Evolutionary conservation across 2,329 filamentous ascomycete species (phyloP).

Genomic region (Cladosporium sp.): DNA sequence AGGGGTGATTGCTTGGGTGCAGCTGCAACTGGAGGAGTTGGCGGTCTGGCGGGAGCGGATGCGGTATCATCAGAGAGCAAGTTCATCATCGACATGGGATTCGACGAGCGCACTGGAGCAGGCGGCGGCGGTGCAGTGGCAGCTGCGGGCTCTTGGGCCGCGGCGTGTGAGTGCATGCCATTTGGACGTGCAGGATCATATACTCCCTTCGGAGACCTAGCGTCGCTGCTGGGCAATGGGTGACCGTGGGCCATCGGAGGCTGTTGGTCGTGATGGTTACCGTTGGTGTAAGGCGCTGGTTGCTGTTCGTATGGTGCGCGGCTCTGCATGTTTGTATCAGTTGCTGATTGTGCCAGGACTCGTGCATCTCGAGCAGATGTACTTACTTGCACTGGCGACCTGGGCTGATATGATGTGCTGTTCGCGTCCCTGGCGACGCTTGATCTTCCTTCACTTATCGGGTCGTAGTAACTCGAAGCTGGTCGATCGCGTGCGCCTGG

Average conservation of each 20-base stretch:
- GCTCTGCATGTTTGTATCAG: constrained; percentile 16
- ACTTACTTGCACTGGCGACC: constrained; percentile 28
- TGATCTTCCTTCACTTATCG: constrained; percentile 43
- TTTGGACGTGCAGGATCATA: constrained; percentile 26
- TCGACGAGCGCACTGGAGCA: constrained; percentile 56
- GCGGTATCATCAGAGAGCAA: constrained; percentile 69
- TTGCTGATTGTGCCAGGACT: not conserved
- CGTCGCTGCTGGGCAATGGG: constrained; percentile 28
- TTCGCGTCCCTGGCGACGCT: constrained; percentile 26
- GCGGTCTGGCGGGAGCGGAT: constrained; percentile 11
- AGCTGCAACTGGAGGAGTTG: constrained; percentile 12
- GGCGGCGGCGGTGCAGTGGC: constrained; percentile 31
- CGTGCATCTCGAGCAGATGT: not conserved
- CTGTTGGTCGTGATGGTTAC: constrained; percentile 18
- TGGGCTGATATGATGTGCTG: constrained; percentile 36
- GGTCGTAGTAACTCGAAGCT: constrained; percentile 48
- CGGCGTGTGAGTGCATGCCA: constrained; percentile 25
- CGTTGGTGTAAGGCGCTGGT: constrained; percentile 22
- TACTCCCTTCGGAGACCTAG: constrained; percentile 34
- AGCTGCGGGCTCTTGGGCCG: constrained; percentile 21
- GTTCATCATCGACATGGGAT: constrained; percentile 94
- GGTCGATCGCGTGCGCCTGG: constrained; percentile 35
- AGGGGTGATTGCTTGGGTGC: constrained; percentile 3
- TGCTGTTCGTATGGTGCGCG: constrained; percentile 20
- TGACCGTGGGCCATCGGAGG: constrained; percentile 25